Percentiles rank a stretch among this genome's conserved stretches.
phyloP scores from a whole-genome alignment of 805 yeast species.

The Brettanomyces custersianus region DNA sequence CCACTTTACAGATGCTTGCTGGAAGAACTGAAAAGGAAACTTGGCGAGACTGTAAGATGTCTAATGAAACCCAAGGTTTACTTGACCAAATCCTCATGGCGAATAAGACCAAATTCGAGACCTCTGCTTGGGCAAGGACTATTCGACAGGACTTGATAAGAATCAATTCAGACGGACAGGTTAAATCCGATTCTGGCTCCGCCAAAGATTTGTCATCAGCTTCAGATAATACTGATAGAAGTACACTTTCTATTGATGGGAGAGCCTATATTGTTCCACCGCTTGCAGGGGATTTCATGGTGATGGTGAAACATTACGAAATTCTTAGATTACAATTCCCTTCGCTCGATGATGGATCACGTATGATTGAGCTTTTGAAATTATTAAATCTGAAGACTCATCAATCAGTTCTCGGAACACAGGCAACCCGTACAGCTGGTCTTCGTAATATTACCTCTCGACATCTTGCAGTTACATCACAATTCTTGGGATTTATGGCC shows the following conservation, averaged over 20 bases:
- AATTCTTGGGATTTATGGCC: slow-evolving; percentile 45
- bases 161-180: slow-evolving; percentile 3
- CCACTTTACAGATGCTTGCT: slow-evolving; percentile 37
- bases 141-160: not conserved
- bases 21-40: slow-evolving; percentile 52
- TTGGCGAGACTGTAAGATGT: slow-evolving; percentile 71
- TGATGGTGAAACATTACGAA: slow-evolving; percentile 41
- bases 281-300: slow-evolving; percentile 33
- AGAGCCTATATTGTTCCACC: slow-evolving; percentile 51
- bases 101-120: slow-evolving; percentile 31
- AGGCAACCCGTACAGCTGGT: slow-evolving; percentile 69
- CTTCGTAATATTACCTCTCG: slow-evolving; percentile 65
- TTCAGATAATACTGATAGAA: slow-evolving; percentile 16
- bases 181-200: not conserved
- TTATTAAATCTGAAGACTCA: slow-evolving; percentile 45
- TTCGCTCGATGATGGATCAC: slow-evolving; percentile 35
- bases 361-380: slow-evolving; percentile 37
- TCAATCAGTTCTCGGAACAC: slow-evolving; percentile 61
- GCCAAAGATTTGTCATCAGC: too few relatives aligned
- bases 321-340: slow-evolving; percentile 52
- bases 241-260: slow-evolving; percentile 36
- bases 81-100: slow-evolving; percentile 44
- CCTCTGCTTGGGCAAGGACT: slow-evolving; percentile 36
- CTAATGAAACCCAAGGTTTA: slow-evolving; percentile 35
- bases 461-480: slow-evolving; percentile 60